Conservation (phyloP, 495 filamentous ascomycete species). For the Neurospora discreta region DNA sequence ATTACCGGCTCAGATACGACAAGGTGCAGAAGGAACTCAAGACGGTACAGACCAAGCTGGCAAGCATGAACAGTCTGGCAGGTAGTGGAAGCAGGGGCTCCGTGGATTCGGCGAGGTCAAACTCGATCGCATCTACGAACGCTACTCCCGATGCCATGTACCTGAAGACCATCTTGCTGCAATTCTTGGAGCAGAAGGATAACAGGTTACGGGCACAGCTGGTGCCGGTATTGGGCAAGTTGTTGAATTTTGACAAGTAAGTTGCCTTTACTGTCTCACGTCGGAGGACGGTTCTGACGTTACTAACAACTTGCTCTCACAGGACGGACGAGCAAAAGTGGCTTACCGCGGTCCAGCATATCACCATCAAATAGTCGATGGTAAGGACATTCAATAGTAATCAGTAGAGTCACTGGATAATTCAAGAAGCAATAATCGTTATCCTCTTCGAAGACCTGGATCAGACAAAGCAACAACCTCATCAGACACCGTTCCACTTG, state of each 20-base stretch:
- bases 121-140: constrained; percentile 8
- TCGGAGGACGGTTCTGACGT: neutral
- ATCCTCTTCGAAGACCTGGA: neutral
- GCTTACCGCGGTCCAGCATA: constrained; percentile 59
- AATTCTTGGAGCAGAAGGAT: constrained; percentile 91
- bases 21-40: constrained; percentile 62
- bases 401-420: neutral
- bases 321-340: constrained; percentile 83
- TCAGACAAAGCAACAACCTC: neutral
- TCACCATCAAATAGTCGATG: constrained; percentile 13
- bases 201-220: constrained; percentile 83
- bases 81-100: constrained; percentile 12
- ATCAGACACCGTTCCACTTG: neutral
- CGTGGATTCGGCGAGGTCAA: neutral
- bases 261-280: constrained; percentile 16
- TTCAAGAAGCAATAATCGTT: neutral
- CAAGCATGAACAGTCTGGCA: neutral
- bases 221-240: constrained; percentile 80
- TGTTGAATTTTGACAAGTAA: constrained; percentile 85
- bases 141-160: constrained; percentile 67
- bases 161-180: constrained; percentile 86
- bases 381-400: neutral
- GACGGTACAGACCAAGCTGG: constrained; percentile 25
- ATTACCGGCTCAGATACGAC: constrained; percentile 63
- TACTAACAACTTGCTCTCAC: constrained; percentile 5